Base-by-base conservation (phyloP, 192 early-diverging fungal genomes). In the Backusella luteola region DNA sequence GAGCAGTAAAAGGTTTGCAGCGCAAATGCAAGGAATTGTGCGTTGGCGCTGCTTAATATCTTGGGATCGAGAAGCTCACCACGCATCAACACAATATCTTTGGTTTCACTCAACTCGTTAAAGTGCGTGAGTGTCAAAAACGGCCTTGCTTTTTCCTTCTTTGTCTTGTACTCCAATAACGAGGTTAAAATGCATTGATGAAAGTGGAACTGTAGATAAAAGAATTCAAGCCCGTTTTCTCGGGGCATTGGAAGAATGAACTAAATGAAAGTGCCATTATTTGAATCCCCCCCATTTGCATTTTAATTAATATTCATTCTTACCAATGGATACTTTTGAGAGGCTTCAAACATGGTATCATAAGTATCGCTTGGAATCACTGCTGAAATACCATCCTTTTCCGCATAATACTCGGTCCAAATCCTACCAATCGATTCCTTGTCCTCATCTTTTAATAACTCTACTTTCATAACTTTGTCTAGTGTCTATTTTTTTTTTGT, bases 1-100 rank as follows among this genome's bases (percentile, higher is more conserved):
- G 91, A 91, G 11, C 94, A 90, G 76, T 98, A 98, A 77, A 95
- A 98, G 78, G 91, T 83, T 79, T 96, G 97, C 76, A 96, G 84
- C 67, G 89, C 87, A 78, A 90, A 84, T 3, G 91, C 91, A 84
- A 98, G 81, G 67, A 90, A 87, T 81, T 95, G 92, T 1, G 95
- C 95, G 36, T 92, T 91, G n/a, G 86, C 83, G 14, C 87, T 71
- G 6, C 85, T 87, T 23, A 97, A 70, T 39, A 88, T 77, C 3
- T 77, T 81, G 15, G 81, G 78, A 26, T 88, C 79, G 15, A 82
- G 84, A 6, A 92, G 67, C 72, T 94, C 92, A 29, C 97, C 97
- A 6, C 89, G 81, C 97, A 98, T 97, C 41, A 98, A 85, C 39
- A 98, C 96, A 67, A 98, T 85, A 34, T 86, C 91, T 80, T 96